Evolutionary conservation across 768 basidiomycete genomes (phyloP).

Genomic region (Rhodotorula diobovata): DNA sequence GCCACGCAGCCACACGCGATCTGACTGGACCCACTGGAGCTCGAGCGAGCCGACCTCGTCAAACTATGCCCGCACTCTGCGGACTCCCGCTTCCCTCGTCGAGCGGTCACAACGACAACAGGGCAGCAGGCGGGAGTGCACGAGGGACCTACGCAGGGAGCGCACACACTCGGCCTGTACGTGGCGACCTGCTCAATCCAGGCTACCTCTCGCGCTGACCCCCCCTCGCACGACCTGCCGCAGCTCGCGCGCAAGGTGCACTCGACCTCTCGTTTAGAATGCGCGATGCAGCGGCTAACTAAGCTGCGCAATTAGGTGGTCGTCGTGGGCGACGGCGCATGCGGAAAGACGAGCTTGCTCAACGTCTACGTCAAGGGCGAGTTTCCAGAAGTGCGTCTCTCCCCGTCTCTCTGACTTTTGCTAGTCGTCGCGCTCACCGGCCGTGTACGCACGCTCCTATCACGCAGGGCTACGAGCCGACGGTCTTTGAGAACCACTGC

Average conservation of each 20-base stretch:
- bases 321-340: constrained; percentile 95
- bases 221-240: not conserved
- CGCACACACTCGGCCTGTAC: not conserved
- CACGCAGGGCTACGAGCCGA: constrained; percentile 57
- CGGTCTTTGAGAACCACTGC: constrained; percentile 96
- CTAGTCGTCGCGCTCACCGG: too few relatives aligned
- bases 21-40: too few relatives aligned
- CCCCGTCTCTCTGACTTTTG: constrained; percentile 19
- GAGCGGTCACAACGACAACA: not conserved
- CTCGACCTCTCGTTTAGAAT: too few relatives aligned
- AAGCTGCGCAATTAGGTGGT: constrained; percentile 53
- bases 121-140: not conserved
- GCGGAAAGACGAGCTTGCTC: constrained; percentile 55
- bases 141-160: not conserved
- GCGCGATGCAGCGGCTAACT: not conserved
- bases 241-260: constrained; percentile 9
- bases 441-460: too few relatives aligned
- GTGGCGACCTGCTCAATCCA: not conserved
- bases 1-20: too few relatives aligned
- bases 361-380: constrained; percentile 87
- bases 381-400: constrained; percentile 91
- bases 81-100: not conserved
- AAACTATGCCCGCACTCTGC: constrained; percentile 4
- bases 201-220: not conserved
- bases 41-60: not conserved